Conservation (phyloP, 2,329 filamentous ascomycete species). For the Trichoderma koningiopsis region DNA sequence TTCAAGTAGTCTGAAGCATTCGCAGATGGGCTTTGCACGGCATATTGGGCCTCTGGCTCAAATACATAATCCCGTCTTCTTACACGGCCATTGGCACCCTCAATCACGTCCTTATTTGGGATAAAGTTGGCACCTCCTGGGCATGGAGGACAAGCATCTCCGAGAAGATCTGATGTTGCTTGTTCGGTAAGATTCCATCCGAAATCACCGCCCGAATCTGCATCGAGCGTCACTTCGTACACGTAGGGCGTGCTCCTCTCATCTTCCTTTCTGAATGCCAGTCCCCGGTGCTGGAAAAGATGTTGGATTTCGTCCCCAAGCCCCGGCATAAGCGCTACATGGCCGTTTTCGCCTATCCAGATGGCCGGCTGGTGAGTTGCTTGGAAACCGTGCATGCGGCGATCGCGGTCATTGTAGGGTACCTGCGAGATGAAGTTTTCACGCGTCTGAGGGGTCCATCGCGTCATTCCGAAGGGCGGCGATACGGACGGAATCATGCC, state of each 20-base stretch:
- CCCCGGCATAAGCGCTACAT: constrained; percentile 47
- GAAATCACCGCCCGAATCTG: constrained; percentile 37
- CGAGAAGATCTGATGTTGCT: constrained; percentile 36
- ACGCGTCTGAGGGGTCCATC: constrained; percentile 53
- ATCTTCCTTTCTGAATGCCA: constrained; percentile 45
- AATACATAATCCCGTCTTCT: constrained; percentile 20
- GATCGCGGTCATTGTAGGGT: constrained; percentile 48
- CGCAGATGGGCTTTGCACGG: not conserved
- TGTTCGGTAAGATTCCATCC: constrained; percentile 43
- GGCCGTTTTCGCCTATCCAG: constrained; percentile 55
- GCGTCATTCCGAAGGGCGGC: constrained; percentile 51
- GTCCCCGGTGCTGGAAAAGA: constrained; percentile 45
- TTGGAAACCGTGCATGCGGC: constrained; percentile 50
- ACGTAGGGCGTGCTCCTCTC: constrained; percentile 49
- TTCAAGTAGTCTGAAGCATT: not conserved
- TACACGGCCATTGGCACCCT: constrained; percentile 45
- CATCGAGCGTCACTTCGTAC: constrained; percentile 48
- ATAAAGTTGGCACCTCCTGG: constrained; percentile 32
- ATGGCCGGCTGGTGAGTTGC: constrained; percentile 54
- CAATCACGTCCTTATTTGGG: constrained; percentile 32
- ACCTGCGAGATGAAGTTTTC: constrained; percentile 54
- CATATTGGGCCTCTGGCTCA: constrained; percentile 31
- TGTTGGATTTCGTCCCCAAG: constrained; percentile 36
- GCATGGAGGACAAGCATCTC: constrained; percentile 45
- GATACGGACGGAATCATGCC: constrained; percentile 44